These are phyloP conservation scores for Hypoxylon subgilvum DNA, from an alignment of 495 filamentous ascomycete genomes.

Conservation along the genomic window DNA sequence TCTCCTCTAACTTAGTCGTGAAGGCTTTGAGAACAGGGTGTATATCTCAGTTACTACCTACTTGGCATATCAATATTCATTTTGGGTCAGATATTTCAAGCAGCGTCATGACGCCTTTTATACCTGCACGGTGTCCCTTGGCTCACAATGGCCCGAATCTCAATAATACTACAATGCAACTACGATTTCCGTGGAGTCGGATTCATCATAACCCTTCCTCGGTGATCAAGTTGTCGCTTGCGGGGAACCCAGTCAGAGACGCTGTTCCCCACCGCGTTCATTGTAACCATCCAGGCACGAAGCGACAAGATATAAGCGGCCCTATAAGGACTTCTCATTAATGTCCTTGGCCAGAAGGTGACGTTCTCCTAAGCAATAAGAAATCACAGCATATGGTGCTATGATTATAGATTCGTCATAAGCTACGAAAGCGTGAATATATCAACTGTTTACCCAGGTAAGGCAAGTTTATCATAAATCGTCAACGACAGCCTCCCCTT, in stretches of 20 bases:
- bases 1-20: not conserved
- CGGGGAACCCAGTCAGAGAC: slow-evolving; percentile 21
- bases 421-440: too few species aligned
- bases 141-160: not conserved
- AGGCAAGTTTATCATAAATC: slow-evolving; percentile 10
- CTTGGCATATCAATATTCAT: too few species aligned
- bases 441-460: too few species aligned
- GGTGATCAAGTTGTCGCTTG: slow-evolving; percentile 6
- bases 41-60: too few species aligned
- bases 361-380: too few species aligned
- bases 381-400: too few species aligned
- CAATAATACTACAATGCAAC: not conserved
- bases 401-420: too few species aligned
- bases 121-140: slow-evolving; percentile 2
- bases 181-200: not conserved
- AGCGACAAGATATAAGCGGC: slow-evolving; percentile 20
- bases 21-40: not conserved
- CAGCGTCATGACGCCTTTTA: slow-evolving; percentile 1
- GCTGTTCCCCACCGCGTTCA: slow-evolving; percentile 14
- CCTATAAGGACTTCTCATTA: slow-evolving; percentile 28
- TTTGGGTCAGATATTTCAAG: too few species aligned
- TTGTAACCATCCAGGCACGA: slow-evolving; percentile 5
- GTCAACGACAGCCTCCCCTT: not conserved
- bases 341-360: too few species aligned
- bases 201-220: slow-evolving; percentile 10